These are phyloP conservation scores for Kalmanozyma brasiliensis DNA, from an alignment of 1,284 basidiomycete species.

Conservation along the genomic window DNA sequence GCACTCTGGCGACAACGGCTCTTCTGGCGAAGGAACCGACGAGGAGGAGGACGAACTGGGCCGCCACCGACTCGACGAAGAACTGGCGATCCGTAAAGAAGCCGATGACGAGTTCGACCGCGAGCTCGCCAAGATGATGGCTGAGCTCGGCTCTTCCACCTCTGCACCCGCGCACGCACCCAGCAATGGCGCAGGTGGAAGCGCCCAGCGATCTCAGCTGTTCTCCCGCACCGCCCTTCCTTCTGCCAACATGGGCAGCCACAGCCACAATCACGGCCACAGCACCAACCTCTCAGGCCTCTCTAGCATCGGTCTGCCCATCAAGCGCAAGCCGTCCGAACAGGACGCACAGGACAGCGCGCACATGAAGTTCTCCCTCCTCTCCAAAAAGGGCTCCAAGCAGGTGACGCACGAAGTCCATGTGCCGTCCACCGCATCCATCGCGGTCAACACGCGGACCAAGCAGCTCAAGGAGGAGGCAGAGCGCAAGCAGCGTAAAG, in stretches of 20 bases:
- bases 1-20: constrained; percentile 22
- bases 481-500: constrained; percentile 62
- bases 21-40: constrained; percentile 10
- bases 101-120: constrained; percentile 93
- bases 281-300: constrained; percentile 71
- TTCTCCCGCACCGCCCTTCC: constrained; percentile 22
- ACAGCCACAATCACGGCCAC: constrained; percentile 40
- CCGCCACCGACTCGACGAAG: constrained; percentile 66
- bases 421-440: constrained; percentile 55
- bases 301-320: constrained; percentile 72
- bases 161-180: constrained; percentile 8
- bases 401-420: constrained; percentile 73
- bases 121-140: constrained; percentile 91
- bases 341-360: constrained; percentile 69
- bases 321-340: constrained; percentile 69
- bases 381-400: constrained; percentile 93
- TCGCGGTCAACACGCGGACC: constrained; percentile 60
- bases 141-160: constrained; percentile 71
- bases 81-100: constrained; percentile 73
- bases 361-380: constrained; percentile 90
- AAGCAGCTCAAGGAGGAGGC: constrained; percentile 60
- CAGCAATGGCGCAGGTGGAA: not conserved
- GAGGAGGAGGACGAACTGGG: constrained; percentile 39
- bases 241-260: constrained; percentile 6
- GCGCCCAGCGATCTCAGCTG: constrained; percentile 17